Base-by-base conservation (phyloP, 163 green algal genomes). In the Scenedesmus sp. region DNA sequence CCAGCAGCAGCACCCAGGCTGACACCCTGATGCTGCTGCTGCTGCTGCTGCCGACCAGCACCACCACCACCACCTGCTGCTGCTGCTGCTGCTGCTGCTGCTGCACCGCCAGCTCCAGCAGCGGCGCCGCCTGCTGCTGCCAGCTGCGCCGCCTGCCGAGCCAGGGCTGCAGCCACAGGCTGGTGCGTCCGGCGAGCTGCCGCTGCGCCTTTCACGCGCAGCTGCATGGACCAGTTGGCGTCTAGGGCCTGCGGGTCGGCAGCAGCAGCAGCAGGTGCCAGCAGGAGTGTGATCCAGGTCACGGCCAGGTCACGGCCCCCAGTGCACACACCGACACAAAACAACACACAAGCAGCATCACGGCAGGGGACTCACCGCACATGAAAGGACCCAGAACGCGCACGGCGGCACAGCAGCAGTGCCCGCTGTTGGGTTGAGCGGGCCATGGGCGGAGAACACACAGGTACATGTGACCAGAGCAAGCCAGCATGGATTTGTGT, bases 221-320 rank as follows among this genome's bases (percentile, higher is more conserved):
- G 33, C 46, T 89, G 85, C 68, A 78, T 51, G 40, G 12, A 24
- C 85, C 85, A 89, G 85, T 89, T 89, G 43, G 42, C 68, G 3
- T 49, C 85, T 13, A 89, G 20, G 3, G 68, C 85, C 85, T 89
- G 85, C 61, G 79, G 44, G 9, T 1, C 46, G 37, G 79, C 40
- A 61, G 79, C 43, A 65, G 79, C 43, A 43, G 22, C 26, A 81
- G 30, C 0, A 26, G 18, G n/a, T 9, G 18, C 0, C 24, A 33
- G n/a, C n/a, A n/a, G n/a, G n/a, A n/a, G n/a, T n/a, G n/a, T n/a
- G n/a, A n/a, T n/a, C n/a, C n/a, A n/a, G n/a, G n/a, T n/a, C n/a
- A n/a, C n/a, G n/a, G n/a, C n/a, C n/a, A n/a, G n/a, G n/a, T n/a
- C n/a, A n/a, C n/a, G n/a, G n/a, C n/a, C n/a, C n/a, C n/a, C n/a